Base-by-base conservation (phyloP, 2,329 filamentous ascomycete species). In the Venturia effusa region DNA sequence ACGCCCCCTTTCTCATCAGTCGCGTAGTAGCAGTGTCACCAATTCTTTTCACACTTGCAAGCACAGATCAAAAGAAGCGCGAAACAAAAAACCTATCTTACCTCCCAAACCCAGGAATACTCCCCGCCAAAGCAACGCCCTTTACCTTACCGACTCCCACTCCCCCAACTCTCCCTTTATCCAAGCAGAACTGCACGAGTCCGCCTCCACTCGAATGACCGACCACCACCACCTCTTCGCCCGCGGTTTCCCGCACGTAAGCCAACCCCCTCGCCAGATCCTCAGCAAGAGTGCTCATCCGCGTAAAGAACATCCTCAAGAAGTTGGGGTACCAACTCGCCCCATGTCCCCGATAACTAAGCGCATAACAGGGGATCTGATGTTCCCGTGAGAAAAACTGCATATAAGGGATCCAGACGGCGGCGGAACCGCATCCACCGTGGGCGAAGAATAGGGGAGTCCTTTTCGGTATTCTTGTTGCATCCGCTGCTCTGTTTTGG, bases 171-270 rank as follows among this genome's bases (percentile, higher is more conserved):
- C 57, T 27, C n/a, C 61, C 61, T 24, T 77, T 73, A 7, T 75
- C 77, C 7, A 84, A 70, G 5, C 82, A 69, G 43, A 77, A 79
- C 69, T 84, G 82, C 59, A 74, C 72, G 61, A 84, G 69, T 0
- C 79, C 81, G 5, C 79, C 81, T 6, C 81, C 81, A 59, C 77
- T 79, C 4, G 79, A 83, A 70, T 84, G 82, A 4, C 79, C 80
- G 0, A 82, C 74, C 10, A 84, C 73, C 65, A 75, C 69, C 1
- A 79, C 77, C 66, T 75, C 69, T 64, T 68, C 67, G 10, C 64
- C 59, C 1, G 30, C 61, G 10, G 11, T 15, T 22, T 64, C 66
- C 54, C 66, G 57, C 61, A 67, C 65, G 10, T 74, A 75, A 68
- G 78, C 72, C 68, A 45, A 82, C 72, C 1, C 73, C 78, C 0